Evolutionary conservation across 2,329 filamentous ascomycete species (phyloP).

Genomic region (Ascosphaera apis): DNA sequence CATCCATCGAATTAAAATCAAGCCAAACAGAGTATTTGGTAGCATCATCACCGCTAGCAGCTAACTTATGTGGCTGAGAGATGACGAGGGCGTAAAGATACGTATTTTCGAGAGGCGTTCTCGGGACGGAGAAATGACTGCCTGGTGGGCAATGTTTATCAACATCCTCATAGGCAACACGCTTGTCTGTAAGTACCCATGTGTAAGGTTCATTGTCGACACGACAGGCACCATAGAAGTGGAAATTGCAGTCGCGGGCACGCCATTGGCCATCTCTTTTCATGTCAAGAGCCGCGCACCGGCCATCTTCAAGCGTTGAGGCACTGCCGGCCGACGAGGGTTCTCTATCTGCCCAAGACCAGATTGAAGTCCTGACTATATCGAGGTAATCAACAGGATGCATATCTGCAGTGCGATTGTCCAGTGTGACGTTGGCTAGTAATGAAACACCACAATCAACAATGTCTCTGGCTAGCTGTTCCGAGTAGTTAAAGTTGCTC

Average conservation of each 20-base stretch:
- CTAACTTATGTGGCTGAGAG: conserved; percentile 11
- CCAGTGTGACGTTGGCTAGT: conserved; percentile 32
- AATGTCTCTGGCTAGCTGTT: conserved; percentile 15
- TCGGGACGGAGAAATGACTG: conserved; percentile 32
- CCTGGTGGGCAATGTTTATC: conserved; percentile 25
- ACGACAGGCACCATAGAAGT: conserved; percentile 33
- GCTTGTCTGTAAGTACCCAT: conserved; percentile 29
- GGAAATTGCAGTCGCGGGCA: conserved; percentile 29
- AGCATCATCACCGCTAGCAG: conserved; percentile 9
- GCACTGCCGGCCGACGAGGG: conserved; percentile 24
- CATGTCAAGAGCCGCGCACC: conserved; percentile 33
- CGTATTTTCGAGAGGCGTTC: conserved; percentile 39
- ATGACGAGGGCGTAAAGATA: conserved; percentile 28
- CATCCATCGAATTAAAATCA: conserved; percentile 36
- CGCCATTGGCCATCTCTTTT: conserved; percentile 32
- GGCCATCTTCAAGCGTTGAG: conserved; percentile 15
- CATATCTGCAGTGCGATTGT: conserved; percentile 26
- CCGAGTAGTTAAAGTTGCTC: conserved; percentile 5
- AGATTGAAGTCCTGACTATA: conserved; percentile 28
- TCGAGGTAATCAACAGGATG: conserved; percentile 25
- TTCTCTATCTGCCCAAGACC: conserved; percentile 36
- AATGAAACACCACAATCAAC: conserved; percentile 38
- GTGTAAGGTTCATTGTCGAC: conserved; percentile 28
- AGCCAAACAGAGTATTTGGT: conserved; percentile 27
- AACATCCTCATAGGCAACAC: conserved; percentile 22